Conservation (phyloP, 2,329 filamentous ascomycete species). For the Nigrograna mackinnonii region DNA sequence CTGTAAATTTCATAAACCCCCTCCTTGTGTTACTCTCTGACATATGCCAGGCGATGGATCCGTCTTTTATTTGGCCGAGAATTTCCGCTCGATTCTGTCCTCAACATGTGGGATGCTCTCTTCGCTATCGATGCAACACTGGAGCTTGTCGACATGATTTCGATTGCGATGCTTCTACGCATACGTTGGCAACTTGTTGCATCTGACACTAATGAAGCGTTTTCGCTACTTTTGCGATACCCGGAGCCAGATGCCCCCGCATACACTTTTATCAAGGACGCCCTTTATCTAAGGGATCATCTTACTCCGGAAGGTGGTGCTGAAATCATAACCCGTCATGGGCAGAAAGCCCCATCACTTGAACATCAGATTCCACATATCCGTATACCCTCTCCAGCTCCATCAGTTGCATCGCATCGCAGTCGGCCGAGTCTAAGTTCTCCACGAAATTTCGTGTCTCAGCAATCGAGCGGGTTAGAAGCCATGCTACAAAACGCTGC, state of each 20-base stretch:
- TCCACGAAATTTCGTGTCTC: slow-evolving; percentile 28
- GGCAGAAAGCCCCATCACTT: slow-evolving; percentile 46
- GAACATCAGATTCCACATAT: slow-evolving; percentile 28
- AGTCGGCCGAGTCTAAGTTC: slow-evolving; percentile 30
- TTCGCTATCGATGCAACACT: slow-evolving; percentile 84
- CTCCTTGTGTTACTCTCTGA: background rate
- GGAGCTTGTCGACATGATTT: slow-evolving; percentile 86
- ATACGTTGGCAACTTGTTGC: slow-evolving; percentile 88
- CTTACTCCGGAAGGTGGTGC: slow-evolving; percentile 65
- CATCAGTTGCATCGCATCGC: slow-evolving; percentile 24
- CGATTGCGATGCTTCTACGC: slow-evolving; percentile 88
- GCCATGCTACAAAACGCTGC: slow-evolving; percentile 76
- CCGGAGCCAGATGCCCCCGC: slow-evolving; percentile 69
- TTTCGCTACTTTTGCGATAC: slow-evolving; percentile 84
- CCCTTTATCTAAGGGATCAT: slow-evolving; percentile 72
- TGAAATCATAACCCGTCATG: slow-evolving; percentile 72
- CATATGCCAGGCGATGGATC: slow-evolving; percentile 75
- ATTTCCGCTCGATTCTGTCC: slow-evolving; percentile 83
- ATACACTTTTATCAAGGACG: slow-evolving; percentile 83
- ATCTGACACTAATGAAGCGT: slow-evolving; percentile 83
- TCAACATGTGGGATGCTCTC: slow-evolving; percentile 87
- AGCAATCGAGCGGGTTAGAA: slow-evolving; percentile 58
- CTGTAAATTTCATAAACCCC: slow-evolving; percentile 73
- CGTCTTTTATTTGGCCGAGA: slow-evolving; percentile 90
- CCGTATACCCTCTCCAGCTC: slow-evolving; percentile 29